Conservation (phyloP, 306 rosid genomes). For the Castanea crenata region DNA sequence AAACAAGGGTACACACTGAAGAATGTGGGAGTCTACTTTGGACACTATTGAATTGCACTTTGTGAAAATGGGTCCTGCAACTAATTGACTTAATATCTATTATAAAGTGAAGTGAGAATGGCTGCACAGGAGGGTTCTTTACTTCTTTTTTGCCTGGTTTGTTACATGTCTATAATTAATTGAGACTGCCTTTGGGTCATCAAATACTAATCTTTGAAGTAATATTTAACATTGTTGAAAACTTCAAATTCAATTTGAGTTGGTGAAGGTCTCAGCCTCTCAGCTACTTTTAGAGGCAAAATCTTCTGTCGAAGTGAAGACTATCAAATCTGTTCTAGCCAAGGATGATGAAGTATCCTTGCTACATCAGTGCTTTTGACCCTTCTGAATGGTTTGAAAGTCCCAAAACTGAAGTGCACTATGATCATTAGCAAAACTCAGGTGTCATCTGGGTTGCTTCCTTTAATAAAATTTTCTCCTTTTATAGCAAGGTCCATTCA, state of each 20-base stretch:
- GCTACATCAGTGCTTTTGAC: too few relatives aligned
- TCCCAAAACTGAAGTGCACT: neutral
- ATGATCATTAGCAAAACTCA: neutral
- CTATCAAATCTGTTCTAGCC: too few relatives aligned
- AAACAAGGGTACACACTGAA: neutral
- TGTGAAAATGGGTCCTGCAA: neutral
- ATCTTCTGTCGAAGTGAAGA: too few relatives aligned
- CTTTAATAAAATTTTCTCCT: slow-evolving; percentile 1
- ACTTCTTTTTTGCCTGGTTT: too few relatives aligned
- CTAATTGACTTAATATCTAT: neutral
- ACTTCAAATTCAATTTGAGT: too few relatives aligned
- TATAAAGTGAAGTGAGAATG: neutral
- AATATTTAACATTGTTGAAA: too few relatives aligned
- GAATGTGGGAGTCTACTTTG: neutral
- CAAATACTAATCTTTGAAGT: too few relatives aligned
- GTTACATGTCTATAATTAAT: too few relatives aligned
- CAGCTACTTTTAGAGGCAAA: too few relatives aligned
- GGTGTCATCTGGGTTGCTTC: slow-evolving; percentile 7
- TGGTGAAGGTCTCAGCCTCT: too few relatives aligned
- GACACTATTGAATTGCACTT: neutral
- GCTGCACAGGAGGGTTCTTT: neutral
- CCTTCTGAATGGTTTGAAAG: neutral
- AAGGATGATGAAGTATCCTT: too few relatives aligned
- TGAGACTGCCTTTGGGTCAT: too few relatives aligned
- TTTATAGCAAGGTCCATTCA: slow-evolving; percentile 16